phyloP scores from a whole-genome alignment of 768 basidiomycete species.

The Pleurotus tuoliensis region DNA sequence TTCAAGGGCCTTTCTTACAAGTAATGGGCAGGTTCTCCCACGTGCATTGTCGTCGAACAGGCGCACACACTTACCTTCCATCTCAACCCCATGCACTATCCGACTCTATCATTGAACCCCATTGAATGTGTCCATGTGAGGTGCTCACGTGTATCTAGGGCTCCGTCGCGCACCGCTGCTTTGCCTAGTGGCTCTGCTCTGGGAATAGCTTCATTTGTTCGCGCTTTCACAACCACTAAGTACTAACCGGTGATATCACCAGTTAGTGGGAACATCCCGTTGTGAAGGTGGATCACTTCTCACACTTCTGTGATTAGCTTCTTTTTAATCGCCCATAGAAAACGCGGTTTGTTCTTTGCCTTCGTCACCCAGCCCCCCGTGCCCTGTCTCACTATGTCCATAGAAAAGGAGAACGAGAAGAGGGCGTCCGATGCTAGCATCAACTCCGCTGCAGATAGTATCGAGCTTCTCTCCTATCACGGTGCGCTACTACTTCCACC shows the following conservation, averaged over 20 bases:
- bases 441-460: conserved; percentile 15
- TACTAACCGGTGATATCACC: background rate
- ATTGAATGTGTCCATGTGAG: background rate
- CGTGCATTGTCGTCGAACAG: no score
- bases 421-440: conserved; percentile 13
- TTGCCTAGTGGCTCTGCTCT: background rate
- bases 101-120: background rate
- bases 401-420: conserved; percentile 21
- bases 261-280: background rate
- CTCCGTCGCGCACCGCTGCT: background rate
- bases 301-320: background rate
- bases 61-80: background rate
- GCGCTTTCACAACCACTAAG: background rate
- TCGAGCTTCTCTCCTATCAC: conserved; percentile 41
- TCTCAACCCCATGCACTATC: background rate
- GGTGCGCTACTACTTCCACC: background rate
- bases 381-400: conserved; percentile 17
- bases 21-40: no score
- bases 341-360: background rate
- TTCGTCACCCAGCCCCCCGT: background rate
- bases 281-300: background rate
- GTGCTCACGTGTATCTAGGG: background rate
- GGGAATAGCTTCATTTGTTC: background rate
- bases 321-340: background rate
- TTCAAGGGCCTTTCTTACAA: no score